Evolutionary conservation across 2,329 filamentous ascomycete genomes (phyloP).

Genomic region (Triangularia verruculosa): DNA sequence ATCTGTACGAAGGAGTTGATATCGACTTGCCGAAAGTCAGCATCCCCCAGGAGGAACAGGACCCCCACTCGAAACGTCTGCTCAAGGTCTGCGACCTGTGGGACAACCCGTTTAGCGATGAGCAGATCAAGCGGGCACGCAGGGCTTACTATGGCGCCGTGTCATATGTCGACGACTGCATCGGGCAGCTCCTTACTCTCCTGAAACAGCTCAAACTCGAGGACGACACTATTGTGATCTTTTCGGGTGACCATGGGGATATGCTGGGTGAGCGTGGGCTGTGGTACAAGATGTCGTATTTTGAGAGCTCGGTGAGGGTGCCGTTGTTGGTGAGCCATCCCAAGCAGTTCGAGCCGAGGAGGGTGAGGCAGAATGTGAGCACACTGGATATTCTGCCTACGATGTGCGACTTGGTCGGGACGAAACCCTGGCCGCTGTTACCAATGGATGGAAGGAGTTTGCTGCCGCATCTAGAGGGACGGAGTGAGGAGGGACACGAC

Average conservation of each 20-base stretch:
- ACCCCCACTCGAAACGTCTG: conserved; percentile 82
- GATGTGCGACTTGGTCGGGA: conserved; percentile 77
- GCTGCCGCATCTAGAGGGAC: conserved; percentile 69
- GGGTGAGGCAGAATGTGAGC: conserved; percentile 79
- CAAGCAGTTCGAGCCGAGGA: conserved; percentile 68
- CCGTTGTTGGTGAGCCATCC: conserved; percentile 84
- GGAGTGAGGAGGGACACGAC: conserved; percentile 59
- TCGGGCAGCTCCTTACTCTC: conserved; percentile 75
- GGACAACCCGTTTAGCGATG: conserved; percentile 77
- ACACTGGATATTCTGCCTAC: conserved; percentile 89
- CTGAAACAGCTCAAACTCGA: conserved; percentile 76
- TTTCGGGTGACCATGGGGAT: conserved; percentile 91
- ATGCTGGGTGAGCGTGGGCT: conserved; percentile 91
- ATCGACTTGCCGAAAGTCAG: conserved; percentile 77
- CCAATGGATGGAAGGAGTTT: conserved; percentile 84
- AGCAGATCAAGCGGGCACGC: conserved; percentile 80
- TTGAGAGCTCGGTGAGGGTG: conserved; percentile 85
- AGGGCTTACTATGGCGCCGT: conserved; percentile 91
- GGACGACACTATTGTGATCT: conserved; percentile 86
- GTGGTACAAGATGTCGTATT: conserved; percentile 99
- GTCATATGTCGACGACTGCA: conserved; percentile 90
- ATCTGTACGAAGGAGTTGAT: conserved; percentile 83
- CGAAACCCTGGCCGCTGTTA: conserved; percentile 64
- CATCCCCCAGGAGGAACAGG: conserved; percentile 77
- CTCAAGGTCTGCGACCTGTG: conserved; percentile 84